Percentiles rank a stretch among this genome's conserved stretches.
These are phyloP conservation scores for Hypoxylon crocopeplum DNA, from an alignment of 495 filamentous ascomycete genomes.

Conservation along the genomic window DNA sequence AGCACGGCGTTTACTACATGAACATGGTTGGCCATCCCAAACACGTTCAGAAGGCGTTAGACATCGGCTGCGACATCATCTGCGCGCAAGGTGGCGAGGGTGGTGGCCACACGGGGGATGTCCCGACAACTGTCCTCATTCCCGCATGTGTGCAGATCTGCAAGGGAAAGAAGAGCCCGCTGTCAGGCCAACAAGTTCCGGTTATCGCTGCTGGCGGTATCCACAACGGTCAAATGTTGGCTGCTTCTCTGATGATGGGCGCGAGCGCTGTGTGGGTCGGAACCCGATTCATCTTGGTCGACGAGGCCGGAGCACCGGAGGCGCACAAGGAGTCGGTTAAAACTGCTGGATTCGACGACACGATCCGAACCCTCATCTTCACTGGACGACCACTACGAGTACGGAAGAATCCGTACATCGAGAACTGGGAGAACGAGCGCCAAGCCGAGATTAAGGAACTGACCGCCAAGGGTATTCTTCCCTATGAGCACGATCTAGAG, in stretches of 20 bases:
- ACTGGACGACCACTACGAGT: slow-evolving; percentile 94
- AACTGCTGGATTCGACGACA: slow-evolving; percentile 92
- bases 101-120: slow-evolving; percentile 89
- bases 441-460: slow-evolving; percentile 87
- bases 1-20: slow-evolving; percentile 91
- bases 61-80: slow-evolving; percentile 87
- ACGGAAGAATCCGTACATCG: slow-evolving; percentile 88
- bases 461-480: slow-evolving; percentile 85
- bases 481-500: slow-evolving; percentile 94
- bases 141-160: slow-evolving; percentile 86
- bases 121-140: slow-evolving; percentile 87
- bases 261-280: slow-evolving; percentile 95
- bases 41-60: slow-evolving; percentile 93
- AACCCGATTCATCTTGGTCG: slow-evolving; percentile 90
- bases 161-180: slow-evolving; percentile 80
- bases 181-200: slow-evolving; percentile 86
- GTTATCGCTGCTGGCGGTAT: slow-evolving; percentile 94
- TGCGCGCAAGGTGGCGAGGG: slow-evolving; percentile 94
- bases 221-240: slow-evolving; percentile 89
- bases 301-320: slow-evolving; percentile 92
- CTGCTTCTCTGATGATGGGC: slow-evolving; percentile 90
- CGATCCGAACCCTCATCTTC: slow-evolving; percentile 96
- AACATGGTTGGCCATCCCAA: slow-evolving; percentile 99
- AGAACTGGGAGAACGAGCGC: slow-evolving; percentile 95
- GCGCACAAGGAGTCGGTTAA: slow-evolving; percentile 96